Base-by-base conservation (phyloP, 1,284 basidiomycete species). In the Cerrena zonata region DNA sequence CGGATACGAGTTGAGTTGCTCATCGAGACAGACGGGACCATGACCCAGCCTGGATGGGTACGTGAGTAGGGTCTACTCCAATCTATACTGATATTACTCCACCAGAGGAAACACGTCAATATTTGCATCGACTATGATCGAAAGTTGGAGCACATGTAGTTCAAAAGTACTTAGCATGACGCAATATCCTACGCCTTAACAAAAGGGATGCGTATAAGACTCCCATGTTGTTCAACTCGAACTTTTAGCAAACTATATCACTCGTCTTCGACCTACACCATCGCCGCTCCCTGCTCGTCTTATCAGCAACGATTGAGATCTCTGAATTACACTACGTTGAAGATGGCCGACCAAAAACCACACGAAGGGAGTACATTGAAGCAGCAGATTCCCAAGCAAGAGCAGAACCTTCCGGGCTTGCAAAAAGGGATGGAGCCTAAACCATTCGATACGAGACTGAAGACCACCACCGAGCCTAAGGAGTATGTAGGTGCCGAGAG, bases 381-480 rank as follows among this genome's bases (percentile, higher is more conserved):
- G 53, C 58, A 60, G 52, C 49, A 57, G 24, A 52, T 62, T 45
- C 57, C 55, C 4, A 58, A 56, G 34, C 77, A 79, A 57, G 46
- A 66, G 47, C 77, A 79, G 62, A 60, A 62, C 1, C 62, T 76
- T 7, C 77, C 76, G 13, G 78, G 77, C 5, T 62, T 69, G 13
- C 77, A 80, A 60, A 71, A 69, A 51, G 58, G 72, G 19, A 74
- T 78, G 61, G 47, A 52, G 42, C 63, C 63, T 40, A 53, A 56
- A 56, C 54, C 59, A 13, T 60, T 58, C 39, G 46, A 53, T 63
- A 69, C 72, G 10, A 72, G 72, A 1, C 60, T 73, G n/a, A 80
- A 81, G 53, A 59, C 81, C 76, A 10, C 76, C 67, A 58, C 68
- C 80, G 54, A 70, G 70, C 57, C 79, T 77, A 57, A 51, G 49